These are phyloP conservation scores for Leishmania tarentolae DNA, from an alignment of 208 protist species.

Conservation along the genomic window DNA sequence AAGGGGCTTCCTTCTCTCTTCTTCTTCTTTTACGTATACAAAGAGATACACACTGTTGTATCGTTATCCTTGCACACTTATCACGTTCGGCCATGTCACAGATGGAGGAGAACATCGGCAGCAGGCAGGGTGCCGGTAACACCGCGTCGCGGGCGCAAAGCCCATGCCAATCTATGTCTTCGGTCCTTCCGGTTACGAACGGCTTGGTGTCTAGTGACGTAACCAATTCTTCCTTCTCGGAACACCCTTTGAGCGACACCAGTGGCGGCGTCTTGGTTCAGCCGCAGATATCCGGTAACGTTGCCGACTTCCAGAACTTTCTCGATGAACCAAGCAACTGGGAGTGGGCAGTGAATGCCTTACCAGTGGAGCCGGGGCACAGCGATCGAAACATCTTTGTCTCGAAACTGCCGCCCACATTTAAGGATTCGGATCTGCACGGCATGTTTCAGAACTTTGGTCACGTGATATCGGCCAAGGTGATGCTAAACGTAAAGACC, in stretches of 20 bases:
- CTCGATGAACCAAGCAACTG: constrained; percentile 18
- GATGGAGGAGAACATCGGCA: constrained; percentile 1
- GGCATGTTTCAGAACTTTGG: constrained; percentile 42
- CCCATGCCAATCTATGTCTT: constrained; percentile 4
- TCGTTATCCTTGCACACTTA: neutral
- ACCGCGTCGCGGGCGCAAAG: neutral
- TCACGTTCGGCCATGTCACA: neutral
- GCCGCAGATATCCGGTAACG: constrained; percentile 16
- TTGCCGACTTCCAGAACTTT: constrained; percentile 23
- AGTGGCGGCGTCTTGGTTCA: neutral
- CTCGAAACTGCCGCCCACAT: constrained; percentile 35
- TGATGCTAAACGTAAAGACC: constrained; percentile 59
- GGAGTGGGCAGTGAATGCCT: constrained; percentile 26
- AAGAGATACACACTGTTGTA: neutral
- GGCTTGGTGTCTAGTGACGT: neutral
- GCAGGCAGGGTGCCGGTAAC: neutral
- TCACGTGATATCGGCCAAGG: constrained; percentile 37
- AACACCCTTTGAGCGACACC: constrained; percentile 15
- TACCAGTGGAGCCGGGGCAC: constrained; percentile 16
- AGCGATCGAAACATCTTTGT: constrained; percentile 60
- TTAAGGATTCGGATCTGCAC: constrained; percentile 37
- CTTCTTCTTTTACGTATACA: neutral
- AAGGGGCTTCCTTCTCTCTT: neutral
- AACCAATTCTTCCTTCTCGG: constrained; percentile 21
- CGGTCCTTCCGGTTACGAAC: neutral